These are phyloP conservation scores for Phytophthora pisi DNA, from an alignment of 352 stramenopile species.

Conservation along the genomic window DNA sequence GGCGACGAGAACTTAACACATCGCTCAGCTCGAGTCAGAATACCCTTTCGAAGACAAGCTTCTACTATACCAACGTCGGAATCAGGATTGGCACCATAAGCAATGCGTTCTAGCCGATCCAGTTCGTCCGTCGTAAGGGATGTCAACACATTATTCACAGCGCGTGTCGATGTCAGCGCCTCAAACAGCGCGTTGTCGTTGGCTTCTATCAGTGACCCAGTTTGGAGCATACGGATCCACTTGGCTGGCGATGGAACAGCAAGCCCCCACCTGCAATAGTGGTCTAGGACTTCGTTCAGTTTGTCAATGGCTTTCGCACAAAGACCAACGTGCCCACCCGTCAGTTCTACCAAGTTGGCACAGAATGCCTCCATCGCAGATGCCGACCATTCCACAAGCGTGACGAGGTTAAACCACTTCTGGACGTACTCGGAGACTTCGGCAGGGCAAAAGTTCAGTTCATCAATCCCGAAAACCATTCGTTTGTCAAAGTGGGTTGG, in stretches of 20 bases:
- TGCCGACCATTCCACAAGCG: too few species aligned
- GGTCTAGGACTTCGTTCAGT: too few species aligned
- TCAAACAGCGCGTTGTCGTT: conserved; percentile 14
- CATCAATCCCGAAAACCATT: too few species aligned
- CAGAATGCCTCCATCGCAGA: not conserved
- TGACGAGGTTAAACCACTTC: too few species aligned
- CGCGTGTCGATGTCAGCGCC: conserved; percentile 12
- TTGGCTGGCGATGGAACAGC: too few species aligned
- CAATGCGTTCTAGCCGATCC: conserved; percentile 12
- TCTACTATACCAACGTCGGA: not conserved
- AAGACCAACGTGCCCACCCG: not conserved
- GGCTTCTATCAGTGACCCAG: too few species aligned
- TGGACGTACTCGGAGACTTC: too few species aligned
- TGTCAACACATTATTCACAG: conserved; percentile 15
- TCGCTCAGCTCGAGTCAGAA: conserved; percentile 4
- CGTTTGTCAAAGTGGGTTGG: too few species aligned
- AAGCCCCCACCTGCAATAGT: too few species aligned
- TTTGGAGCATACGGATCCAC: too few species aligned
- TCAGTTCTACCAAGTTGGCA: not conserved
- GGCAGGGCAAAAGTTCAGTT: too few species aligned
- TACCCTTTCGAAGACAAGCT: conserved; percentile 7
- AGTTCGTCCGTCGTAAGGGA: conserved; percentile 7
- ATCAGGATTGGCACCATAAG: not conserved
- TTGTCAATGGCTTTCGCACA: too few species aligned
- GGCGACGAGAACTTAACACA: conserved; percentile 9